Evolutionary conservation across 1,284 basidiomycete genomes (phyloP), one percentile per base, ranked within the genome.

Genomic region (Rhodotorula sp.): DNA sequence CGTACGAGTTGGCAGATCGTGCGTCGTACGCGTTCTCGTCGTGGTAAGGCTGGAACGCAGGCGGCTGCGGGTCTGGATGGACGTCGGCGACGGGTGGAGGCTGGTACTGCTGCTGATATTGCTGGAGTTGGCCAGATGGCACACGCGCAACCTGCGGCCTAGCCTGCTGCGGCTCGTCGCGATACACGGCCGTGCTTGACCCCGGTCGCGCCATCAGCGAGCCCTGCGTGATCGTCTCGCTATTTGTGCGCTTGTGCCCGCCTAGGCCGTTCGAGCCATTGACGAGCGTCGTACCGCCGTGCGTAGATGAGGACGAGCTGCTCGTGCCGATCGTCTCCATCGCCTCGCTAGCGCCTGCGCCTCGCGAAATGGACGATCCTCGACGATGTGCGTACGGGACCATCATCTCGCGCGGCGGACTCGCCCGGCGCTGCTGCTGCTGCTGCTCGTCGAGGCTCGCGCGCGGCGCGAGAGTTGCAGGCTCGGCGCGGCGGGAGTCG

Each of bases 11-110:
- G 34, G 34, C 34, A 5, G 34, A 34, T 34, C 67, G 70, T 3
- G 67, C 23, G 25, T 64, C 64, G 54, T 72, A 74, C 4, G 58
- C 68, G 61, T 71, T 74, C 60, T 66, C 65, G 41, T 72, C 70
- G 3, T 70, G 73, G 54, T 72, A 71, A 4, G 61, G 69, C n/a
- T 66, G 61, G 27, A 67, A n/a, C 19, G 46, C n/a, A 10, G 48
- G 21, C 21, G 61, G 16, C 44, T 56, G 60, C 25, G 61, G 41
- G 19, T 45, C 61, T 50, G 25, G 53, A 44, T 60, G 53, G 56
- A 25, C 44, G 16, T 61, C 45, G n/a, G 7, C 41, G 65, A 19
- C 34, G 3, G 50, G 50, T 7, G 57, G 57, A 8, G 49, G 63
- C 23, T 53, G 46, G 34, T 64, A 58, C 1, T 52, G 21, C 60